phyloP scores from a whole-genome alignment of 163 green algal genomes.

The Smithsoniella earleae region DNA sequence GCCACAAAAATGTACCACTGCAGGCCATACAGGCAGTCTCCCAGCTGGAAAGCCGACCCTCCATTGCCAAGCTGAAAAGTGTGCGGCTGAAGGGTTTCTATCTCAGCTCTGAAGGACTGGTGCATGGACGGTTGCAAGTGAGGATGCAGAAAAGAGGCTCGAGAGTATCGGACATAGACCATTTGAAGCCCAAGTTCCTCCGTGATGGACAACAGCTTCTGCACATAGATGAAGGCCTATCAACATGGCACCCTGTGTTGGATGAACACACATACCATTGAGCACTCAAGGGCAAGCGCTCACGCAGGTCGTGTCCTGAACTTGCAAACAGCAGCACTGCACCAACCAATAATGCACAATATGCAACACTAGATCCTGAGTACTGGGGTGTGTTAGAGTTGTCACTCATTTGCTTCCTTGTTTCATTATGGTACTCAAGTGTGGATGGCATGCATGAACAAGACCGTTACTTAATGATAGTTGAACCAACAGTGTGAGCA shows the following conservation, averaged over 20 bases:
- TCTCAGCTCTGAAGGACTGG: slow-evolving; percentile 48
- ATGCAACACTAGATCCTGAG: no score
- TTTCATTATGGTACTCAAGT: no score
- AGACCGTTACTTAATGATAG: no score
- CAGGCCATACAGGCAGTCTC: slow-evolving; percentile 64
- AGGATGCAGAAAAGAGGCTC: slow-evolving; percentile 90
- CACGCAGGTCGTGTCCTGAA: background rate
- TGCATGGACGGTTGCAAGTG: slow-evolving; percentile 57
- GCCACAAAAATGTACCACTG: slow-evolving; percentile 95
- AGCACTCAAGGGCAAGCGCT: background rate
- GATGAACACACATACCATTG: no score
- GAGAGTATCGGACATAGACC: slow-evolving; percentile 74
- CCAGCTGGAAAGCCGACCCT: slow-evolving; percentile 65
- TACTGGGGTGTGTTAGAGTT: no score
- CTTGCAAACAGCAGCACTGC: no score
- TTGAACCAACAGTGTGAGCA: no score
- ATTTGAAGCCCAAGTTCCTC: slow-evolving; percentile 52
- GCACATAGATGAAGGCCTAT: no score
- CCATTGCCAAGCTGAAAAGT: slow-evolving; percentile 60
- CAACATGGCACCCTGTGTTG: no score
- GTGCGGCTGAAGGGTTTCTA: slow-evolving; percentile 56
- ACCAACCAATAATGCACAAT: no score
- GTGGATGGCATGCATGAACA: no score
- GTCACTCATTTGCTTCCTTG: no score
- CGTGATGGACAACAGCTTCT: slow-evolving; percentile 65